These are phyloP conservation scores for Fusarium xylarioides DNA, from an alignment of 2,329 filamentous ascomycete species.

Conservation along the genomic window DNA sequence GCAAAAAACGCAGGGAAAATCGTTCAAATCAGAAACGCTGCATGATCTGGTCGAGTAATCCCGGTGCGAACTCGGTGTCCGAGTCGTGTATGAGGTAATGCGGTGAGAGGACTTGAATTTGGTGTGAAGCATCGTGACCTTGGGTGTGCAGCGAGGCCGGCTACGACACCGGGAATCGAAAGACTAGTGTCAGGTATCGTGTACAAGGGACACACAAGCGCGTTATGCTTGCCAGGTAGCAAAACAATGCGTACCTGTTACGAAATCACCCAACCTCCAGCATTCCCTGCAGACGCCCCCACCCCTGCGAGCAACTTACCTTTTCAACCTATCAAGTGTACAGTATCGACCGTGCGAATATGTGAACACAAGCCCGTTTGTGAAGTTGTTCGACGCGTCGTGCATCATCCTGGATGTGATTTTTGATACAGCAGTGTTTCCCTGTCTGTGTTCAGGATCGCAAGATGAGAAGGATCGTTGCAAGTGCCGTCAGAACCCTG, in stretches of 20 bases:
- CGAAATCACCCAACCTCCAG: slow-evolving; percentile 40
- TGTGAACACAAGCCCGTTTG: slow-evolving; percentile 14
- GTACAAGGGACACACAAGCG: slow-evolving; percentile 20
- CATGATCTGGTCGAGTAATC: slow-evolving; percentile 39
- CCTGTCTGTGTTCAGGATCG: slow-evolving; percentile 36
- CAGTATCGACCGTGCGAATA: slow-evolving; percentile 32
- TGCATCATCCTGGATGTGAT: slow-evolving; percentile 39
- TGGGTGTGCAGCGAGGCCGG: slow-evolving; percentile 38
- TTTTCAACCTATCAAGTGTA: slow-evolving; percentile 22
- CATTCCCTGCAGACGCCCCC: slow-evolving; percentile 34
- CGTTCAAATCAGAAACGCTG: slow-evolving; percentile 35
- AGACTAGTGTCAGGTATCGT: slow-evolving; percentile 24
- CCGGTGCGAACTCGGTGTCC: slow-evolving; percentile 43
- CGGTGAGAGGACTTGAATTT: slow-evolving; percentile 43
- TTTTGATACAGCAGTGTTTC: slow-evolving; percentile 34
- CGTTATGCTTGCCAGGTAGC: slow-evolving; percentile 1
- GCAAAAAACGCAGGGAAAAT: slow-evolving; percentile 29
- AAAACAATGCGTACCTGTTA: slow-evolving; percentile 39
- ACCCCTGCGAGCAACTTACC: slow-evolving; percentile 25
- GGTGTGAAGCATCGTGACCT: slow-evolving; percentile 41
- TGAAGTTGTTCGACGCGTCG: slow-evolving; percentile 33
- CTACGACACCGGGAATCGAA: slow-evolving; percentile 40
- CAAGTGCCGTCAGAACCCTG: slow-evolving; percentile 38
- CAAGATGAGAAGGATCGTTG: slow-evolving; percentile 39
- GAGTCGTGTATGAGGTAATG: slow-evolving; percentile 45